Base-by-base conservation (phyloP, 1,284 basidiomycete species). In the Takashimella koratensis region DNA sequence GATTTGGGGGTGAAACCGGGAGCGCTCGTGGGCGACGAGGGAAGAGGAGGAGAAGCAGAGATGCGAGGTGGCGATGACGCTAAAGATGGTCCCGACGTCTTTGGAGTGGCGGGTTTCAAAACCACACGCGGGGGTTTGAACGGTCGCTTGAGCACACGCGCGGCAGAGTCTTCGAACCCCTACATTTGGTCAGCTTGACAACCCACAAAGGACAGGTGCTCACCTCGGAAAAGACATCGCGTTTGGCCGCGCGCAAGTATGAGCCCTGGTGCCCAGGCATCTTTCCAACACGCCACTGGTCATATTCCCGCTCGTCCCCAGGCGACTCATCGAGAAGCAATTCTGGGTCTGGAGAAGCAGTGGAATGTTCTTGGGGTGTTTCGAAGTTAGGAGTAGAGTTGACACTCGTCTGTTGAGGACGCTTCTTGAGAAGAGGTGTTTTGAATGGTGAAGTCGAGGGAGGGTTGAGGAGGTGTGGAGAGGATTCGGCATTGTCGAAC, bases 261-360 rank as follows among this genome's bases (percentile, higher is more conserved):
- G 64, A 63, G 4, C 69, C 69, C 50, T 68, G 66, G 53, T 66
- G 64, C 1, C 69, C 69, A 3, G 69, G 69, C 5, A 49, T 59
- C 42, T 63, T 65, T 8, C 68, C 66, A 1, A 67, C 66, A n/a
- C 61, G 56, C 69, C 68, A 70, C 49, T 71, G 67, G 3, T 54
- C 59, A 21, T 26, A 52, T 21, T 36, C n/a, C n/a, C n/a, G n/a
- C n/a, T n/a, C n/a, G n/a, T n/a, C n/a, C n/a, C n/a, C n/a, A n/a
- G n/a, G n/a, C n/a, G n/a, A n/a, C n/a, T n/a, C n/a, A n/a, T n/a
- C n/a, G n/a, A n/a, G n/a, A n/a, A n/a, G n/a, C n/a, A n/a, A n/a
- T n/a, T n/a, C n/a, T n/a, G n/a, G n/a, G n/a, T n/a, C n/a, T n/a
- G n/a, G n/a, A n/a, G n/a, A n/a, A n/a, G n/a, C n/a, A n/a, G n/a